A percentile compares a stretch with the other conserved stretches of the same genome.
Evolutionary conservation across 495 filamentous ascomycete species (phyloP).

Genomic region (Niebla homalea): DNA sequence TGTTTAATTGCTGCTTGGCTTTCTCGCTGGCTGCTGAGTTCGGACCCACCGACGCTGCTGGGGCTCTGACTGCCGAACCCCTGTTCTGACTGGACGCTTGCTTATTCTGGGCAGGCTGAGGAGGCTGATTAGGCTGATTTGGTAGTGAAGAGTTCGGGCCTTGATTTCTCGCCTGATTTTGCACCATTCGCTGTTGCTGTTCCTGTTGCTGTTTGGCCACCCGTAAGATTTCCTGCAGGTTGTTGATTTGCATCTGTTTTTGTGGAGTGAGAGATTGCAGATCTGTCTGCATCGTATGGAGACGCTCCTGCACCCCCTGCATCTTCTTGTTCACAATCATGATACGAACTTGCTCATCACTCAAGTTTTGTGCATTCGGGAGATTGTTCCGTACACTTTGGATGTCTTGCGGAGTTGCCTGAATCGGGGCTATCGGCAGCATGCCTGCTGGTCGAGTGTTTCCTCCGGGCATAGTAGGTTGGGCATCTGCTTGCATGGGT

Average conservation of each 20-base stretch:
- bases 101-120: constrained; percentile 1
- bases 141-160: neutral
- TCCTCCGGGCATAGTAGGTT: constrained; percentile 16
- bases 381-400: constrained; percentile 27
- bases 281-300: neutral
- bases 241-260: constrained; percentile 2
- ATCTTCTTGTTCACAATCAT: constrained; percentile 27
- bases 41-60: neutral
- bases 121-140: neutral
- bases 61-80: neutral
- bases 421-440: constrained; percentile 25
- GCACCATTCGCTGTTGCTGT: neutral
- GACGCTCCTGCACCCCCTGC: constrained; percentile 15
- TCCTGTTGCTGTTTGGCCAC: neutral
- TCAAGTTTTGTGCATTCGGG: constrained; percentile 16
- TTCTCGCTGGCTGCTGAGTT: neutral
- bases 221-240: neutral
- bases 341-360: constrained; percentile 43
- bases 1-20: neutral
- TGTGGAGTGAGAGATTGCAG: constrained; percentile 2
- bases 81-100: neutral
- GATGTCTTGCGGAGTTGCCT: constrained; percentile 30
- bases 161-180: constrained; percentile 1
- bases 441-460: constrained; percentile 11
- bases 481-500: constrained; percentile 7